Evolutionary conservation across 2,329 filamentous ascomycete species (phyloP), one percentile per base, ranked within the genome.

Genomic region (Ciborinia camelliae): DNA sequence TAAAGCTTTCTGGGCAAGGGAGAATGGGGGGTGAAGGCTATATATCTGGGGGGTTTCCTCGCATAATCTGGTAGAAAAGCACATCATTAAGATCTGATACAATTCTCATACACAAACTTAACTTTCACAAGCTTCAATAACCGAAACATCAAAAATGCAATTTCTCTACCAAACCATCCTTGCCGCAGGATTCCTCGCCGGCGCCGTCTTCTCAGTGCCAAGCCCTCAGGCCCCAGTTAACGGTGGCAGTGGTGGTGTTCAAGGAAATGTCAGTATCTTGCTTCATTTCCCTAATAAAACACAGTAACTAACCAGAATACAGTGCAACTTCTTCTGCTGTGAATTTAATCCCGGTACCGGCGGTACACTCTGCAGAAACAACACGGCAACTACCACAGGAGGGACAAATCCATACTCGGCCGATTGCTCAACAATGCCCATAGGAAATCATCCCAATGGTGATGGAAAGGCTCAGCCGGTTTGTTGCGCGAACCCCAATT

Each of bases 271-370:
- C 6, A 2, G 9, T 57, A 10, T n/a, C 20, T 12, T 7, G 18
- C 2, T 3, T 18, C 4, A 18, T 2, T 28, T 18, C 14, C 26
- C 26, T 32, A n/a, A 35, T 3, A n/a, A n/a, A n/a, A n/a, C n/a
- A n/a, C n/a, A n/a, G n/a, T n/a, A 10, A 14, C 53, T 41, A 30
- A n/a, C 26, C 6, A 7, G 9, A 8, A 14, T 2, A 4, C 18
- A 57, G 53, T 57, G 53, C 26, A 57, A 57, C 20, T 41, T 41
- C 26, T 57, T 57, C 37, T 57, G 53, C 37, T 57, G 37, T 18
- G 53, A 57, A 7, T 39, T 26, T 20, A 57, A 57, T 8, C 37
- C 39, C 3, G 53, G 37, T 20, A 57, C 53, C 4, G 53, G 53
- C 6, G 53, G 37, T 4, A 43, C 53, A 1, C 53, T 57, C 20